phyloP scores from a whole-genome alignment of 78 protist genomes.

The Monocercomonoides exilis region DNA sequence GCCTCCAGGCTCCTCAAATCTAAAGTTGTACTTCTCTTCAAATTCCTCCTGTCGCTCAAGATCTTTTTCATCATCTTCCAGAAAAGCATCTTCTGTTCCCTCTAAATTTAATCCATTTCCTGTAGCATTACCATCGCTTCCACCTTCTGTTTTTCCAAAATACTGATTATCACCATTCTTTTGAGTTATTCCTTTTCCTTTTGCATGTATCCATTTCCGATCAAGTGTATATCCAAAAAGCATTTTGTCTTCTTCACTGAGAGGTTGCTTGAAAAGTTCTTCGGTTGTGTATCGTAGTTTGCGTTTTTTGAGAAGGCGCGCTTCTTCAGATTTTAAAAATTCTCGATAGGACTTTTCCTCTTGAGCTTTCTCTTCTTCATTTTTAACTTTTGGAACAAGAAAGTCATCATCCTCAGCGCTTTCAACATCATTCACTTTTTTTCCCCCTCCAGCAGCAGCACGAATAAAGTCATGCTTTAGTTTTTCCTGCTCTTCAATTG shows the following conservation, averaged over 20 bases:
- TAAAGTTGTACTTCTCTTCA: constrained; percentile 36
- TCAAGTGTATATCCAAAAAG: background rate
- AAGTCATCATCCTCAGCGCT: background rate
- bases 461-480: no score
- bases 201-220: background rate
- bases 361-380: background rate
- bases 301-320: background rate
- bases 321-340: background rate
- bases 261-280: background rate
- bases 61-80: background rate
- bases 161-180: background rate
- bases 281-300: background rate
- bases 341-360: background rate
- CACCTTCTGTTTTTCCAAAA: background rate
- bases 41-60: constrained; percentile 14
- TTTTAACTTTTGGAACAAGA: background rate
- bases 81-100: no score
- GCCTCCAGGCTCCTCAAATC: constrained; percentile 24
- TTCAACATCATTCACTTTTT: background rate
- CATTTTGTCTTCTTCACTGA: background rate
- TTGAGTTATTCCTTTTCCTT: background rate
- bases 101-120: no score
- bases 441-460: no score
- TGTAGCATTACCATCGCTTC: background rate
- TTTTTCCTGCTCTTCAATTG: no score